Conservation (phyloP, 768 basidiomycete species). For the Xerocomus potaroensis region DNA sequence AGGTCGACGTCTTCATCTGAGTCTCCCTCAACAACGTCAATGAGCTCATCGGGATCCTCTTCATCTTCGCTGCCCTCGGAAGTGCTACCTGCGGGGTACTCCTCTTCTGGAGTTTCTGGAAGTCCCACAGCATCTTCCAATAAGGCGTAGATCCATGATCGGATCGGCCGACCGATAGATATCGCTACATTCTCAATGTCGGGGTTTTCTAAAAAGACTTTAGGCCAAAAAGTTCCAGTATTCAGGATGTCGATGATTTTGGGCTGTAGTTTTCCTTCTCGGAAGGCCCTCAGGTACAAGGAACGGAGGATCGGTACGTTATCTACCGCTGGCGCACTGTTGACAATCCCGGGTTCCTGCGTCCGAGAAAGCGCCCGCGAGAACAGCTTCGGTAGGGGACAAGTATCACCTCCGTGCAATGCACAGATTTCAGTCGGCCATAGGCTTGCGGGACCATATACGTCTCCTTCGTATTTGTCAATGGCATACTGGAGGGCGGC, state of each 20-base stretch:
- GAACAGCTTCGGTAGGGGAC: conserved; percentile 50
- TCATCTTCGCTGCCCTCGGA: conserved; percentile 33
- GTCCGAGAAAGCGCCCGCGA: conserved; percentile 35
- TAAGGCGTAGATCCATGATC: conserved; percentile 63
- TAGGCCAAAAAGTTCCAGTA: conserved; percentile 66
- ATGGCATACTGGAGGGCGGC: conserved; percentile 77
- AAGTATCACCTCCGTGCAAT: conserved; percentile 54
- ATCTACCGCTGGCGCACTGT: conserved; percentile 11
- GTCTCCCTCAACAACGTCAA: conserved; percentile 65
- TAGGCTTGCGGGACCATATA: conserved; percentile 35
- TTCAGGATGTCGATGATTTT: conserved; percentile 56
- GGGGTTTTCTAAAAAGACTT: conserved; percentile 73
- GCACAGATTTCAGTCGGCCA: conserved; percentile 59
- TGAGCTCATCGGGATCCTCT: conserved; percentile 54
- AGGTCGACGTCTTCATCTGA: conserved; percentile 47
- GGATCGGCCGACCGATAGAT: conserved; percentile 59
- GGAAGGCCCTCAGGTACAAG: conserved; percentile 60
- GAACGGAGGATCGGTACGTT: conserved; percentile 34
- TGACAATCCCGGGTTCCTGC: conserved; percentile 19
- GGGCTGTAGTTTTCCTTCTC: conserved; percentile 53
- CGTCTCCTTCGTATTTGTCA: conserved; percentile 48
- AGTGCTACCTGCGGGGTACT: conserved; percentile 18
- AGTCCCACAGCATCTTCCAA: conserved; percentile 67
- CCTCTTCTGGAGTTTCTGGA: conserved; percentile 30
- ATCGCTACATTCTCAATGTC: conserved; percentile 64